phyloP scores from a whole-genome alignment of 805 yeast genomes.

The Wickerhamomyces rabaulensis region DNA sequence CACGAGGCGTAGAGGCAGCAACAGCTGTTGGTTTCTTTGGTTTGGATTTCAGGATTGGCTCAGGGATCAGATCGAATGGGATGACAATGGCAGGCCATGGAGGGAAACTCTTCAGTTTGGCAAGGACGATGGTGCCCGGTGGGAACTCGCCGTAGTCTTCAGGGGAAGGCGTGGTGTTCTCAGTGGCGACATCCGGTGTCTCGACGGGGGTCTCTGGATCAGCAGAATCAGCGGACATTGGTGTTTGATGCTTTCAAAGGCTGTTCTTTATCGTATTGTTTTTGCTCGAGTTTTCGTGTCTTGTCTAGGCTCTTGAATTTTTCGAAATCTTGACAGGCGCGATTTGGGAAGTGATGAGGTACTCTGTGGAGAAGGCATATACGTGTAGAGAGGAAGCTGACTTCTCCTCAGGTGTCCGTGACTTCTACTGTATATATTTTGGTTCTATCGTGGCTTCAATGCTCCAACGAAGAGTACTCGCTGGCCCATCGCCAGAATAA shows the following conservation, averaged over 20 bases:
- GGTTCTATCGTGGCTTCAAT: no score
- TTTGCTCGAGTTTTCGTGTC: neutral
- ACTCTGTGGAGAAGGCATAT: no score
- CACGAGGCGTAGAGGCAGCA: slow-evolving; percentile 10
- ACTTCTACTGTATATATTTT: no score
- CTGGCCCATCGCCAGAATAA: no score
- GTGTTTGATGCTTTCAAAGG: neutral
- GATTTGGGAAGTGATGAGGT: no score
- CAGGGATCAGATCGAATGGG: slow-evolving; percentile 56
- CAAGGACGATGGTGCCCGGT: slow-evolving; percentile 58
- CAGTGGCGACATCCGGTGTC: neutral
- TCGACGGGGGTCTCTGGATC: neutral
- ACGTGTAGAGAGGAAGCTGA: no score
- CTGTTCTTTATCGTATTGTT: neutral
- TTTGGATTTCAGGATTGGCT: slow-evolving; percentile 40
- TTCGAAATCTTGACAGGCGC: no score
- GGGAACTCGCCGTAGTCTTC: slow-evolving; percentile 25
- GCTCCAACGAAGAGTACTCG: no score
- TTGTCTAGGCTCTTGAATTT: no score
- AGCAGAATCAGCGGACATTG: neutral
- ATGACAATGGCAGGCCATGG: slow-evolving; percentile 90
- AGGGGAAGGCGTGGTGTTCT: neutral
- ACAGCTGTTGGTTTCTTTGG: slow-evolving; percentile 36
- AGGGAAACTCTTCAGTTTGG: slow-evolving; percentile 82
- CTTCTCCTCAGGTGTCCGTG: no score